These are phyloP conservation scores for Beverwykella pulmonaria DNA, from an alignment of 495 filamentous ascomycete species.

Conservation along the genomic window DNA sequence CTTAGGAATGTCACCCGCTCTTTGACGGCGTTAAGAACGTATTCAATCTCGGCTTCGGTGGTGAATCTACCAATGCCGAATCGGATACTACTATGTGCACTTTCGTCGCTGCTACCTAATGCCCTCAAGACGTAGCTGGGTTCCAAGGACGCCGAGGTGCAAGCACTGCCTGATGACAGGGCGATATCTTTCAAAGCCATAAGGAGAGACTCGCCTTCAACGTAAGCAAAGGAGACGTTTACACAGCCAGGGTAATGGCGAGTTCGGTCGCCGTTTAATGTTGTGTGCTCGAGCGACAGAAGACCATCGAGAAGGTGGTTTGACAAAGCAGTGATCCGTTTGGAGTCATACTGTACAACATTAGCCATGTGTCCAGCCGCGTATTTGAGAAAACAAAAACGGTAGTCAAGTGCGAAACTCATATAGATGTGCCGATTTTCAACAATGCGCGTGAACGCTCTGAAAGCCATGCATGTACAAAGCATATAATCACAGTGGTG, in stretches of 20 bases:
- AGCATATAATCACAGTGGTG: conserved; percentile 65
- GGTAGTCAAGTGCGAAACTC: not conserved
- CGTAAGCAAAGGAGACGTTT: conserved; percentile 97
- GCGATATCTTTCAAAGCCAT: conserved; percentile 99
- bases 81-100: conserved; percentile 93
- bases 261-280: conserved; percentile 81
- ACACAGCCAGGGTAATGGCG: conserved; percentile 95
- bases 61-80: conserved; percentile 98
- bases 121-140: conserved; percentile 94
- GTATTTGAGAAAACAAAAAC: not conserved
- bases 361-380: conserved; percentile 40
- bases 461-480: conserved; percentile 66
- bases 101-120: conserved; percentile 93
- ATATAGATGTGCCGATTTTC: conserved; percentile 60
- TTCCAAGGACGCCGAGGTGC: conserved; percentile 94
- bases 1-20: conserved; percentile 88
- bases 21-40: conserved; percentile 90
- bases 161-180: conserved; percentile 93
- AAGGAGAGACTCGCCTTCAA: conserved; percentile 94
- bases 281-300: conserved; percentile 85
- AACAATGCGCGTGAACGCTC: conserved; percentile 55
- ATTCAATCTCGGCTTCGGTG: conserved; percentile 92
- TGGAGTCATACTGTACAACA: conserved; percentile 78
- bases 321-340: conserved; percentile 78
- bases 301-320: conserved; percentile 80